phyloP scores from a whole-genome alignment of 345 rosid species.

The Lumnitzera littorea region DNA sequence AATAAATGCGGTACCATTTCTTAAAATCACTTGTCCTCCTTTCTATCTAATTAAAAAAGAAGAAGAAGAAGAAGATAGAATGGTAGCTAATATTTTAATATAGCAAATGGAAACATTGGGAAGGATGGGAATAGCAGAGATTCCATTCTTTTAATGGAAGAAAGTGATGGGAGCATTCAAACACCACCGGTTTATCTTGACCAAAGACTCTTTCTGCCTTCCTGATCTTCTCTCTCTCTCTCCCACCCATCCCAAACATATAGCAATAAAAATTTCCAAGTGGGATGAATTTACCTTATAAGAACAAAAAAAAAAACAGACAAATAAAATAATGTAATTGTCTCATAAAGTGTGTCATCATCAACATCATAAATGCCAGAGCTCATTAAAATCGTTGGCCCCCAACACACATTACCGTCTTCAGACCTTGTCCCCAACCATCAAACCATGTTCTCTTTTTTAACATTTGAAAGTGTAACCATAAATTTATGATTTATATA shows the following conservation, averaged over 20 bases:
- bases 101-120: constrained; percentile 24
- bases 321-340: not conserved
- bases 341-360: constrained; percentile 4
- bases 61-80: constrained; percentile 4
- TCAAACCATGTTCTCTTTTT: constrained; percentile 23
- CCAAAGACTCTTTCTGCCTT: constrained; percentile 33
- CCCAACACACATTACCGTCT: constrained; percentile 35
- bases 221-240: constrained; percentile 24
- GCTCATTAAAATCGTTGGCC: constrained; percentile 16
- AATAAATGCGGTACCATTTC: not conserved
- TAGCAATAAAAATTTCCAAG: not conserved
- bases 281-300: not conserved
- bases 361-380: constrained; percentile 22
- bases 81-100: constrained; percentile 9
- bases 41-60: not conserved
- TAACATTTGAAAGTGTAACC: constrained; percentile 4
- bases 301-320: constrained; percentile 7
- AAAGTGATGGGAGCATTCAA: constrained; percentile 62
- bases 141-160: constrained; percentile 49
- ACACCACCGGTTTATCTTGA: constrained; percentile 31
- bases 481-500: constrained; percentile 1
- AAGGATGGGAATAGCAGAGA: constrained; percentile 79
- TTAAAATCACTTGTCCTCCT: not conserved
- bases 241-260: constrained; percentile 15
- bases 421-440: constrained; percentile 34